phyloP scores from a whole-genome alignment of 257 asterid genomes.

The Vinca minor region DNA sequence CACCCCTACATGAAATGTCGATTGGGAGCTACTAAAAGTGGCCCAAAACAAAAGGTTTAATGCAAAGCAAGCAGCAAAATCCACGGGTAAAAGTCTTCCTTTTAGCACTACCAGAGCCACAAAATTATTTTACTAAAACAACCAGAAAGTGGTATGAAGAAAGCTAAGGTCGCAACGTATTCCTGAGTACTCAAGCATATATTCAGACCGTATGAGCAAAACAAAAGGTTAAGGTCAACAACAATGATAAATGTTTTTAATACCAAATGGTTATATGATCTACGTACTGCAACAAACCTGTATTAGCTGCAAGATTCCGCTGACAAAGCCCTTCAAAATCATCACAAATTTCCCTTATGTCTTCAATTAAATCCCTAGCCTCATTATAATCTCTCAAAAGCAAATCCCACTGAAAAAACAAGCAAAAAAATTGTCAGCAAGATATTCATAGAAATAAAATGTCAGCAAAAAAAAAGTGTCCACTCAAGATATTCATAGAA shows the following conservation, averaged over 20 bases:
- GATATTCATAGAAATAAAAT: not conserved
- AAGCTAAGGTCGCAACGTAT: not conserved
- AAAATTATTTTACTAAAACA: not conserved
- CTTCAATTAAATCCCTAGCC: conserved; percentile 76
- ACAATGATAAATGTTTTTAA: not conserved
- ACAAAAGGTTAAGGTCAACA: not conserved
- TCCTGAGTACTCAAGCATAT: not conserved
- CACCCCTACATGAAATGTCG: not conserved
- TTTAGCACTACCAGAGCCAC: not conserved
- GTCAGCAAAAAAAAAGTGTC: not conserved
- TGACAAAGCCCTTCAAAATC: conserved; percentile 94
- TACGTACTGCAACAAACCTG: conserved; percentile 36
- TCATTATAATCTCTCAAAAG: conserved; percentile 79
- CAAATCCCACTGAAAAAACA: conserved; percentile 73
- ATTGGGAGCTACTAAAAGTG: not conserved
- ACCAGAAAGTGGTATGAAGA: not conserved
- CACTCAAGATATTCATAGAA: not conserved
- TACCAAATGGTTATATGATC: not conserved
- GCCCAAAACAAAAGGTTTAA: not conserved
- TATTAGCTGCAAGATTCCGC: conserved; percentile 88
- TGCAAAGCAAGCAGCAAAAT: not conserved
- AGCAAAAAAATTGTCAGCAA: not conserved
- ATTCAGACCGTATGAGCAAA: not conserved
- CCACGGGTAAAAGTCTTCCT: not conserved
- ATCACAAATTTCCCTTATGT: conserved; percentile 75